Evolutionary conservation across 2,329 filamentous ascomycete genomes (phyloP).

Genomic region (Fusarium sterilihyphosum): DNA sequence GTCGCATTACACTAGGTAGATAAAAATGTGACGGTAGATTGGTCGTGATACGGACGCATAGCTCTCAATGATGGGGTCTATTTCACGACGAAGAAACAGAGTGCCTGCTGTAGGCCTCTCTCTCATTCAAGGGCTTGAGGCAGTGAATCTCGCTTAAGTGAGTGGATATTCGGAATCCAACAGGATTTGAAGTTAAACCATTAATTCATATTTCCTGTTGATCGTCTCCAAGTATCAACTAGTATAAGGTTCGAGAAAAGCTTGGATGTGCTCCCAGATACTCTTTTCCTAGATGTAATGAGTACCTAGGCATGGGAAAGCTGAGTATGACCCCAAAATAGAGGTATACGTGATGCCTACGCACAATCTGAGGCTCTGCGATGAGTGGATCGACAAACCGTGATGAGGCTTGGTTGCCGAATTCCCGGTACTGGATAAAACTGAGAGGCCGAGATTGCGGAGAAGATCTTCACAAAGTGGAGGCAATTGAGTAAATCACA

Average conservation of each 20-base stretch:
- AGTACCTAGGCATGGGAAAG: background rate
- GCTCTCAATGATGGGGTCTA: background rate
- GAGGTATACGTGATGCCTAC: background rate
- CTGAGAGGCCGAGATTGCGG: background rate
- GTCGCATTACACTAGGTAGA: background rate
- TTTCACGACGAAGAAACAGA: background rate
- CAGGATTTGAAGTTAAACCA: background rate
- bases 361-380: slow-evolving; percentile 15
- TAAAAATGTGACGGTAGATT: background rate
- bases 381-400: background rate
- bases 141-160: background rate
- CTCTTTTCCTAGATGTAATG: background rate
- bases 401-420: slow-evolving; percentile 5
- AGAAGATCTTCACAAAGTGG: background rate
- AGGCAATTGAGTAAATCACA: background rate
- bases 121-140: background rate
- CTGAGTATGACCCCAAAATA: slow-evolving; percentile 17
- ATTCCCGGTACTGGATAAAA: background rate
- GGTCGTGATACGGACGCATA: background rate
- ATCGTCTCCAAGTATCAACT: background rate
- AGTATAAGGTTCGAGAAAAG: background rate
- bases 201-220: background rate
- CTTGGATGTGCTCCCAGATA: too few species aligned
- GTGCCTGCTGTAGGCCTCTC: background rate
- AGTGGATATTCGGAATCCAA: background rate